Base-by-base conservation (phyloP, 2,329 filamentous ascomycete species). In the Teratosphaeria destructans region DNA sequence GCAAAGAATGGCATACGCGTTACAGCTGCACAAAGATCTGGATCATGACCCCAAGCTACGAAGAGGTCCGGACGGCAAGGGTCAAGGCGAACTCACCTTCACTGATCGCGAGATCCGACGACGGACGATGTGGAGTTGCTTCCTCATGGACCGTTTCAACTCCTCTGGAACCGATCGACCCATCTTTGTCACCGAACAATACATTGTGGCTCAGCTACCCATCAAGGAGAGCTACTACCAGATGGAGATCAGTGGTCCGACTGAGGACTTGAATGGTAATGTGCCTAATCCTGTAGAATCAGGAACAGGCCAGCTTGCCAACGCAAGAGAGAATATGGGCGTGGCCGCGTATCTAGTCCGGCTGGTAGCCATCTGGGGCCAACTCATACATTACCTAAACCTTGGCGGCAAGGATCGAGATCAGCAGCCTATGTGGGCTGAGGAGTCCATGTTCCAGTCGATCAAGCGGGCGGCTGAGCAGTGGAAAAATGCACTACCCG, bases 51-150 rank as follows among this genome's bases (percentile, higher is more conserved):
- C 72, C 1, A 68, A 68, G 32, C 56, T 64, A 49, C 63, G 64
- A 8, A 63, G 64, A 14, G 61, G 62, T 11, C 61, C 64, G 26
- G 64, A 61, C 16, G 67, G 64, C 10, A 65, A 64, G 54, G 64
- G 61, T 27, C 67, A 66, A 54, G 63, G 62, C 16, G 68, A 70
- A n/a, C 69, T 72, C 52, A 96, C 90, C 70, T 94, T 94, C 66
- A 90, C 92, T 16, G 94, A 97, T 72, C 87, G 90, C 32, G 94
- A 99, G 72, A 96, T 97, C 58, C 83, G 94, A 61, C 81, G 94
- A 65, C 84, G 94, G 59, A 94, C 91, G 2, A 97, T 99, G 93
- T 99, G 94, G 94, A 89, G 92, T 12, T 97, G 93, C 71, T 96
- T 96, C 69, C 75, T 96, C 59, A 96, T 97, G 92, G 94, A 99